Conservation (phyloP, 768 basidiomycete species). For the Boletus coccyginus region DNA sequence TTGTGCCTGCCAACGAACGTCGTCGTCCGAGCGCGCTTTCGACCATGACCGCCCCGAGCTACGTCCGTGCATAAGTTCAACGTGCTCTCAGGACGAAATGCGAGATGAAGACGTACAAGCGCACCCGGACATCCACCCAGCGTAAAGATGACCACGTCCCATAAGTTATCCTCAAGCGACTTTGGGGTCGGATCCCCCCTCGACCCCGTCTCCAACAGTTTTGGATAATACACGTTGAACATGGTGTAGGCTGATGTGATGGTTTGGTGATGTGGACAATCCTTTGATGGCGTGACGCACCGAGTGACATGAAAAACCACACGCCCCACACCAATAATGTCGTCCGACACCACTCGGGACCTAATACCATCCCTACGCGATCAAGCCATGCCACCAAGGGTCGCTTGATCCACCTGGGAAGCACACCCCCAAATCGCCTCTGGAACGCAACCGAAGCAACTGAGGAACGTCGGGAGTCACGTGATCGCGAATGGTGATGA, state of each 20-base stretch:
- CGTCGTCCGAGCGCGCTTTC: conserved; percentile 67
- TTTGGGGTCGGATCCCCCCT: conserved; percentile 33
- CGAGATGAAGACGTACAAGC: conserved; percentile 48
- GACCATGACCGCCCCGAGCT: conserved; percentile 87
- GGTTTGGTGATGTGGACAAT: background rate
- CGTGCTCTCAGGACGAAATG: background rate
- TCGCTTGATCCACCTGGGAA: conserved; percentile 54
- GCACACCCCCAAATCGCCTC: conserved; percentile 37
- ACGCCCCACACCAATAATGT: conserved; percentile 76
- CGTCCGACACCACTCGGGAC: conserved; percentile 72
- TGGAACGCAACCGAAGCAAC: conserved; percentile 38
- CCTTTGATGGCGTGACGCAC: conserved; percentile 36
- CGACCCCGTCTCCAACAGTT: conserved; percentile 62
- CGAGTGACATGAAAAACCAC: conserved; percentile 78
- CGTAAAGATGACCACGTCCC: conserved; percentile 87
- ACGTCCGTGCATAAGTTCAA: background rate
- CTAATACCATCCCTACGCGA: conserved; percentile 65
- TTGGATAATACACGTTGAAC: conserved; percentile 92
- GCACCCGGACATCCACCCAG: conserved; percentile 84
- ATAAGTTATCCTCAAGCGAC: conserved; percentile 60
- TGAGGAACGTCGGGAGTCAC: conserved; percentile 36
- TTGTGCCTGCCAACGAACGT: conserved; percentile 71
- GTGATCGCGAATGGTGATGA: conserved; percentile 5
- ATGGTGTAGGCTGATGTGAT: conserved; percentile 72
- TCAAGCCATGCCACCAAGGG: conserved; percentile 70